Percentiles rank a stretch among this genome's conserved stretches.
Evolutionary conservation across 805 yeast genomes (phyloP).

Genomic region (Wickerhamomyces bisporus): DNA sequence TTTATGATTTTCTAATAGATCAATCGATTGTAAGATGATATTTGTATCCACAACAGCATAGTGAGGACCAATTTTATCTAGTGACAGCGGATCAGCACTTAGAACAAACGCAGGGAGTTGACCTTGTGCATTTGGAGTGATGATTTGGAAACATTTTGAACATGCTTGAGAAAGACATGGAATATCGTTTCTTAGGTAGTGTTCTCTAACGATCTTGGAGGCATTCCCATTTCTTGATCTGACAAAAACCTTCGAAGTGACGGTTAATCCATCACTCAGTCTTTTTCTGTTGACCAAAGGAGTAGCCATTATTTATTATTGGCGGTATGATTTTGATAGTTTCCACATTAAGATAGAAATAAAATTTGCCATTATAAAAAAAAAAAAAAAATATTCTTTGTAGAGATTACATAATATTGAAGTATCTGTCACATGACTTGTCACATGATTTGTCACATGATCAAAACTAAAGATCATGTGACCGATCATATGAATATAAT

Average conservation of each 20-base stretch:
- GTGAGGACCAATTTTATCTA: conserved; percentile 57
- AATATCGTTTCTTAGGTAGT: conserved; percentile 85
- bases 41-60: conserved; percentile 86
- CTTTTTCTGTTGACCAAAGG: conserved; percentile 28
- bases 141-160: conserved; percentile 46
- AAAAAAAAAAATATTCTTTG: too few species aligned
- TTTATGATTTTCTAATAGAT: conserved; percentile 69
- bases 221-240: conserved; percentile 89
- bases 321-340: background rate
- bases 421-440: too few species aligned
- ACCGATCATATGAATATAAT: too few species aligned
- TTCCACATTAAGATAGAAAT: too few species aligned
- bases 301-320: conserved; percentile 6
- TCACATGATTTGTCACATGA: too few species aligned
- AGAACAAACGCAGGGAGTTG: conserved; percentile 62
- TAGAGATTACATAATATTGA: too few species aligned
- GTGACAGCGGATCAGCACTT: conserved; percentile 50
- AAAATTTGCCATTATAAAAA: too few species aligned
- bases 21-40: conserved; percentile 82
- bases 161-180: conserved; percentile 84
- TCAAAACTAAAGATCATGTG: too few species aligned
- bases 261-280: conserved; percentile 49
- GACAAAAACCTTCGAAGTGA: conserved; percentile 86
- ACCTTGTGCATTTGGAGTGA: conserved; percentile 63
- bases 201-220: conserved; percentile 88